These are phyloP conservation scores for Pythium coloratum DNA, from an alignment of 352 stramenopile species.

Conservation along the genomic window DNA sequence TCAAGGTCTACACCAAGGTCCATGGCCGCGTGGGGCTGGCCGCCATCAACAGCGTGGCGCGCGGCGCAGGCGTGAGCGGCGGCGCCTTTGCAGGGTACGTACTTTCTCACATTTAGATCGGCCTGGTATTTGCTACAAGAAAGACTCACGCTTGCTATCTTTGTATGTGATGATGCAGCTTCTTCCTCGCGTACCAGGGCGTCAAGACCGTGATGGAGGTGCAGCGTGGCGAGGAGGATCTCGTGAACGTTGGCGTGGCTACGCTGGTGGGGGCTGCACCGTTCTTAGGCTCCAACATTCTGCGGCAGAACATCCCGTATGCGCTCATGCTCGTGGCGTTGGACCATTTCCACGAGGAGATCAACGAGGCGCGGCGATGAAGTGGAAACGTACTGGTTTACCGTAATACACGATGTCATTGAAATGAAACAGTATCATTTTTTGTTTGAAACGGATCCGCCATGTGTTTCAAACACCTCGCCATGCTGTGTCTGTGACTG, in stretches of 20 bases:
- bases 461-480: background rate
- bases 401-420: background rate
- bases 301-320: slow-evolving; percentile 78
- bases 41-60: slow-evolving; percentile 44
- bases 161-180: slow-evolving; percentile 33
- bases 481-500: slow-evolving; percentile 4
- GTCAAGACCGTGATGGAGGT: slow-evolving; percentile 70
- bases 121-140: background rate
- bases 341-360: slow-evolving; percentile 82
- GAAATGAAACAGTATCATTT: background rate
- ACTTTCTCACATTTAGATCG: background rate
- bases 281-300: slow-evolving; percentile 60
- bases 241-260: slow-evolving; percentile 60
- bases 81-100: slow-evolving; percentile 56
- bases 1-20: slow-evolving; percentile 62
- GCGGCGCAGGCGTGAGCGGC: slow-evolving; percentile 56
- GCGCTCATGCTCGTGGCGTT: slow-evolving; percentile 75
- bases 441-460: background rate
- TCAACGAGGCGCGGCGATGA: slow-evolving; percentile 50
- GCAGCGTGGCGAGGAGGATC: slow-evolving; percentile 54
- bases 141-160: slow-evolving; percentile 3
- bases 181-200: slow-evolving; percentile 79
- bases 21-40: slow-evolving; percentile 48
- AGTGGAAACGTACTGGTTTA: slow-evolving; percentile 12
- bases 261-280: slow-evolving; percentile 47